Evolutionary conservation across 2,329 filamentous ascomycete genomes (phyloP).

Genomic region (Graphilbum ipis-grandicollis): DNA sequence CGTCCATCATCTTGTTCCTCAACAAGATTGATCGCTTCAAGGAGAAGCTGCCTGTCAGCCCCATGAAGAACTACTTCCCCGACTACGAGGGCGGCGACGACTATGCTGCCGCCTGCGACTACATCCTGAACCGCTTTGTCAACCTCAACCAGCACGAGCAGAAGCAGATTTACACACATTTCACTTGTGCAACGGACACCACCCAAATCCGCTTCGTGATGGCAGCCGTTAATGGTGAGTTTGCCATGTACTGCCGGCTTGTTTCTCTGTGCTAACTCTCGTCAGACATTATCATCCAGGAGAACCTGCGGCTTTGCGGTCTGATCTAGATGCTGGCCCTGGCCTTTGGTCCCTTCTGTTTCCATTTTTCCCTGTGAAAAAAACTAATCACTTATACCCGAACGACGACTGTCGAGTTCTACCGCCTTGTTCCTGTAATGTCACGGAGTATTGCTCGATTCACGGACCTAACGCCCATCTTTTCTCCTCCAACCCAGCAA

Average conservation of each 20-base stretch:
- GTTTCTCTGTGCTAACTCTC: constrained; percentile 22
- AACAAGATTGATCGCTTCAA: constrained; percentile 88
- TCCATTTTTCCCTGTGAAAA: constrained; percentile 1
- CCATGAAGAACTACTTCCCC: constrained; percentile 80
- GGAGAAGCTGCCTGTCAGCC: constrained; percentile 64
- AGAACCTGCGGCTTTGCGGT: constrained; percentile 56
- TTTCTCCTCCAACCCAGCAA: constrained; percentile 15
- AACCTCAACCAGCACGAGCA: constrained; percentile 97
- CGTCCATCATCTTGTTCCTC: constrained; percentile 73
- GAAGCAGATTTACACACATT: constrained; percentile 99
- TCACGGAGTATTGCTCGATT: not conserved
- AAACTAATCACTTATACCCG: constrained; percentile 6
- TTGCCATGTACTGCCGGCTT: not conserved
- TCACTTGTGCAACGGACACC: constrained; percentile 96
- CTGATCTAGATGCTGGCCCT: constrained; percentile 8
- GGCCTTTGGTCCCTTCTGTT: constrained; percentile 1
- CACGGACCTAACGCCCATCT: not conserved
- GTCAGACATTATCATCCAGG: constrained; percentile 97
- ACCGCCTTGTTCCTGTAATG: not conserved
- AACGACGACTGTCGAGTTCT: constrained; percentile 1
- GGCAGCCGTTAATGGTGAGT: constrained; percentile 92
- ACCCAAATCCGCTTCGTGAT: constrained; percentile 99
- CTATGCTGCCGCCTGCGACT: constrained; percentile 91
- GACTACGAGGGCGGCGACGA: constrained; percentile 92
- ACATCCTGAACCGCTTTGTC: constrained; percentile 97